Evolutionary conservation across 176 grass and related monocot genomes (phyloP), one percentile per base, ranked within the genome.

Genomic region (Saccharum spontaneum): DNA sequence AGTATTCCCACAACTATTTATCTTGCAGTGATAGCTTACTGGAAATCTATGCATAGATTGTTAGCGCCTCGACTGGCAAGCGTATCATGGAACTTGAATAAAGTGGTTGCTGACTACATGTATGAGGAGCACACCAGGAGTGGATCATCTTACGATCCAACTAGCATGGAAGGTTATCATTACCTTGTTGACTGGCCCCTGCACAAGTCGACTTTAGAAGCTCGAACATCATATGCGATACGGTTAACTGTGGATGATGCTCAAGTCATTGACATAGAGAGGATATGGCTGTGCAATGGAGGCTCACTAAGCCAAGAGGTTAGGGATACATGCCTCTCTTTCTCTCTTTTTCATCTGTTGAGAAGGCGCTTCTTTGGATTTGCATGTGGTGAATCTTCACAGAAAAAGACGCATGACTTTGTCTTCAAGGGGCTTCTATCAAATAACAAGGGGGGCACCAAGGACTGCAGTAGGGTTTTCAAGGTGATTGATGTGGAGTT

Each of bases 31-130:
- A 6, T 38, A n/a, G n/a, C n/a, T n/a, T n/a, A n/a, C n/a, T n/a
- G n/a, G n/a, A n/a, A n/a, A n/a, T n/a, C n/a, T n/a, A n/a, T n/a
- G n/a, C n/a, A n/a, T n/a, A n/a, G n/a, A n/a, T n/a, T n/a, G n/a
- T n/a, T n/a, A n/a, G n/a, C n/a, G n/a, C n/a, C n/a, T n/a, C n/a
- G n/a, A n/a, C n/a, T 86, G 39, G 68, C 76, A 65, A 79, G 12
- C 8, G 5, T 0, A 16, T 71, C 84, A 50, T 86, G 75, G 76
- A 79, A 71, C 37, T 71, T 79, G 40, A 86, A 52, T 15, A 86
- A 86, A 20, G 73, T 52, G 30, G 77, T 86, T 22, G 84, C 77
- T 0, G 84, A 86, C 10, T 80, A 80, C 76, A 86, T 86, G 84
- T 28, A 80, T 10, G 0, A n/a, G 22, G 68, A 86, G 15, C 76